These are phyloP conservation scores for Acanthamoeba quina DNA, from an alignment of 208 protist species.

Conservation along the genomic window DNA sequence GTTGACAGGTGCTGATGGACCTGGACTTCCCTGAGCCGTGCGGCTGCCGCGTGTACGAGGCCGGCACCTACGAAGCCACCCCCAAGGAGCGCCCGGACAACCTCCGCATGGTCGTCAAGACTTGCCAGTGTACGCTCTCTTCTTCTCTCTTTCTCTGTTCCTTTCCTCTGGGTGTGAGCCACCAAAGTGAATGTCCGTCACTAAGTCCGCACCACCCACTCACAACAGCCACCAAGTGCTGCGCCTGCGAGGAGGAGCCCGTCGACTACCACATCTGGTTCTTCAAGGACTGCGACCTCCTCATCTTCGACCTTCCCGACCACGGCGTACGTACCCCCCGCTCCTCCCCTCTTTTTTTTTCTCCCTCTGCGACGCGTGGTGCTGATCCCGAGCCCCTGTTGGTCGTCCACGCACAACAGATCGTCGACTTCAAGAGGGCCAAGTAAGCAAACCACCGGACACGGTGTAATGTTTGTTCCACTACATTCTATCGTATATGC, in stretches of 20 bases:
- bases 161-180: not conserved
- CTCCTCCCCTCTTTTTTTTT: not conserved
- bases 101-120: not conserved
- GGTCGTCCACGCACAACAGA: not conserved
- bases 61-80: not conserved
- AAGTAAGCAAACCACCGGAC: too few relatives aligned
- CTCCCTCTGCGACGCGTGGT: too few relatives aligned
- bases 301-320: not conserved
- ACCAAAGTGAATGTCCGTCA: too few relatives aligned
- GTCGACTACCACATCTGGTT: conserved; percentile 8
- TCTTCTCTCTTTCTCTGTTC: not conserved
- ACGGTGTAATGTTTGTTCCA: too few relatives aligned
- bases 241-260: not conserved
- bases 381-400: too few relatives aligned
- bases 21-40: not conserved
- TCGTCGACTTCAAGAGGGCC: not conserved
- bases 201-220: too few relatives aligned
- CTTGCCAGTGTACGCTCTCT: not conserved
- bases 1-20: not conserved
- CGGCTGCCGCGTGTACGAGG: not conserved
- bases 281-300: conserved; percentile 1
- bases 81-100: not conserved
- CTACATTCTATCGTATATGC: too few relatives aligned
- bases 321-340: not conserved
- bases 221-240: not conserved